Percentiles rank a stretch among this genome's conserved stretches.
Evolutionary conservation across 2,329 filamentous ascomycete genomes (phyloP).

Genomic region (Penicillium sp.): DNA sequence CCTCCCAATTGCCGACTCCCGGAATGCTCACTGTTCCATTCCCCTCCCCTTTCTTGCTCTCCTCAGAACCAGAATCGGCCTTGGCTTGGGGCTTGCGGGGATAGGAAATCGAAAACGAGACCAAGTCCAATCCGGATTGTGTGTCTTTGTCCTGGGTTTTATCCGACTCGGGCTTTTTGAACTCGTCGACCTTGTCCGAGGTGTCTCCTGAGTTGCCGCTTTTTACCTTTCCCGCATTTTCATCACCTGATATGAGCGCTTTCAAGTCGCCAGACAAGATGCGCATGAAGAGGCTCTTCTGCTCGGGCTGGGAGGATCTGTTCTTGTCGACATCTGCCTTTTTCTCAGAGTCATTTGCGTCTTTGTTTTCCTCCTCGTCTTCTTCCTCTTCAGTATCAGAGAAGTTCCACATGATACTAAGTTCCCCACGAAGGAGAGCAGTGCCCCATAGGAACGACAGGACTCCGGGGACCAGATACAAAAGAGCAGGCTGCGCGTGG

Average conservation of each 20-base stretch:
- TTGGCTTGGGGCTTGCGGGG: constrained; percentile 18
- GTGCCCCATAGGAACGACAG: constrained; percentile 72
- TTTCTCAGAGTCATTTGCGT: constrained; percentile 4
- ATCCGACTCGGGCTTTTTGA: constrained; percentile 3
- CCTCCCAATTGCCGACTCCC: constrained; percentile 18
- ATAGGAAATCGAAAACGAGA: constrained; percentile 36
- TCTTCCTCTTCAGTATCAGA: constrained; percentile 62
- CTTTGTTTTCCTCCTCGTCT: constrained; percentile 24
- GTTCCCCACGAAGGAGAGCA: constrained; percentile 67
- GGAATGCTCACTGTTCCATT: constrained; percentile 22
- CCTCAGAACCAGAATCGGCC: background rate
- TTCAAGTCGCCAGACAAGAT: constrained; percentile 27
- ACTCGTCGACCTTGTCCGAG: constrained; percentile 3
- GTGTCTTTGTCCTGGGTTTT: constrained; percentile 14
- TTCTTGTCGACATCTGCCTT: constrained; percentile 47
- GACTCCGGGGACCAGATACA: constrained; percentile 90
- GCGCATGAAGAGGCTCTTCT: constrained; percentile 27
- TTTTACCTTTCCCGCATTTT: background rate
- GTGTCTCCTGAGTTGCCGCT: background rate
- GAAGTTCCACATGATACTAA: constrained; percentile 75
- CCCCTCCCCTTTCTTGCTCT: background rate
- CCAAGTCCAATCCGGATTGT: constrained; percentile 23
- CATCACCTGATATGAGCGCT: constrained; percentile 4
- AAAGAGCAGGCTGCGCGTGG: constrained; percentile 82
- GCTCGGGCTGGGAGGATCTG: background rate